Percentiles rank a stretch among this genome's conserved stretches.
Conservation (phyloP, 495 filamentous ascomycete genomes). For the Viridothelium virens region DNA sequence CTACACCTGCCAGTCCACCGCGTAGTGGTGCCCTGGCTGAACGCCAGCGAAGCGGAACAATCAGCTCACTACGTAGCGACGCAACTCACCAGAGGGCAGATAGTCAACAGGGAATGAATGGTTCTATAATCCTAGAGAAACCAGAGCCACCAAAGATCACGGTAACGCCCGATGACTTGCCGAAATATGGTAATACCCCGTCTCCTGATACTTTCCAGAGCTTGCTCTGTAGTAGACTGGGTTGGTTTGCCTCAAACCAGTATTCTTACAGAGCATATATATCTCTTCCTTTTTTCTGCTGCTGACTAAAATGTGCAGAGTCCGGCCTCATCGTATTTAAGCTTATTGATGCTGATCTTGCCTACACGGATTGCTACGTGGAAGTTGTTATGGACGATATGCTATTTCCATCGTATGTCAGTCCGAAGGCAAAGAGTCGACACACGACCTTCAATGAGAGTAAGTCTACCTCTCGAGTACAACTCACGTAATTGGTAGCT, state of each 20-base stretch:
- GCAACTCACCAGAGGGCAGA: constrained; percentile 7
- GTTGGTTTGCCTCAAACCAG: constrained; percentile 4
- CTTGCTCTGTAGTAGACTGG: background rate
- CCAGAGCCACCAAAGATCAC: constrained; percentile 66
- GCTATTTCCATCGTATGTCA: constrained; percentile 81
- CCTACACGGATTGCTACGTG: constrained; percentile 65
- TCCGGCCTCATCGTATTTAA: constrained; percentile 92
- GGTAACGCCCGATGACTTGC: constrained; percentile 68
- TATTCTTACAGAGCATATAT: constrained; percentile 1
- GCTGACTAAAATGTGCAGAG: constrained; percentile 41
- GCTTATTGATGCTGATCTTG: constrained; percentile 76
- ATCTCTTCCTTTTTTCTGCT: background rate
- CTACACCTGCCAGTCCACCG: background rate
- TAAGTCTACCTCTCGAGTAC: constrained; percentile 31
- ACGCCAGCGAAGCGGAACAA: constrained; percentile 13
- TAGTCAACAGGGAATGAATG: background rate
- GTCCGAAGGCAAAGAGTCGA: constrained; percentile 59
- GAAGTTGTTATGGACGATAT: constrained; percentile 94
- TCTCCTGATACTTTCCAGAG: background rate
- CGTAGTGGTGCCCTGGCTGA: background rate
- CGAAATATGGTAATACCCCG: constrained; percentile 55
- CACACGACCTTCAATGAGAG: constrained; percentile 70
- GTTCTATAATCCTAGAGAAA: constrained; percentile 14
- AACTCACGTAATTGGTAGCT: background rate
- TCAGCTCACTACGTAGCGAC: constrained; percentile 16